Evolutionary conservation across 768 basidiomycete genomes (phyloP), one percentile per base, ranked within the genome.

Genomic region (Tephrocybe sp.): DNA sequence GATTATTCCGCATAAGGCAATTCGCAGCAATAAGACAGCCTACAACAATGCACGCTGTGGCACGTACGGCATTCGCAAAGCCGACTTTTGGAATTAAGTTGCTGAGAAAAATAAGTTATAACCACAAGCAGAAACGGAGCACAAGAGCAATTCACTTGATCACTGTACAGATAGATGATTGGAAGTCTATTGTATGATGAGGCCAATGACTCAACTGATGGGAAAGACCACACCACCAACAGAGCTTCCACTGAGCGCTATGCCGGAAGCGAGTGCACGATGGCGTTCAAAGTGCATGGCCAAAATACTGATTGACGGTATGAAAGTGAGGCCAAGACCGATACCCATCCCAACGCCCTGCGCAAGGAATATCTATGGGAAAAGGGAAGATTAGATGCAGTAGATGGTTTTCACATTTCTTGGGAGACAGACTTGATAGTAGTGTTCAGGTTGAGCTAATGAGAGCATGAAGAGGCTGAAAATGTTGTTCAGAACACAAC

Each of bases 201-300:
- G 22, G 8, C 22, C 2, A 16, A 16, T 19, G 38, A 48, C 36
- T 44, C 5, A 34, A 72, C 66, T 56, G 55, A 62, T 62, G 55
- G 71, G 70, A 46, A 70, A 69, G 13, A 70, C 49, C 30, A 69
- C 60, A 5, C 67, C 70, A 16, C 72, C 72, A 23, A 56, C 44
- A 2, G 55, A 57, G 30, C 44, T 64, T 32, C 78, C 76, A 32
- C 69, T 68, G 1, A 71, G 62, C 19, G 68, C 69, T 38, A 81
- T 59, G 8, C 78, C 75, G 57, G 77, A 74, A 5, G 76, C 75
- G 4, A 74, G 54, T 3, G 74, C 61, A 20, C 76, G 66, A 12
- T 67, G 63, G 41, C 61, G 63, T 16, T 61, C 50, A 49, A 80
- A 80, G 60, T 77, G 72, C 35, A 76, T 75, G 10, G 70, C 68